Conservation (phyloP, 2,329 filamentous ascomycete species). For the Drechslerella coelobrocha region DNA sequence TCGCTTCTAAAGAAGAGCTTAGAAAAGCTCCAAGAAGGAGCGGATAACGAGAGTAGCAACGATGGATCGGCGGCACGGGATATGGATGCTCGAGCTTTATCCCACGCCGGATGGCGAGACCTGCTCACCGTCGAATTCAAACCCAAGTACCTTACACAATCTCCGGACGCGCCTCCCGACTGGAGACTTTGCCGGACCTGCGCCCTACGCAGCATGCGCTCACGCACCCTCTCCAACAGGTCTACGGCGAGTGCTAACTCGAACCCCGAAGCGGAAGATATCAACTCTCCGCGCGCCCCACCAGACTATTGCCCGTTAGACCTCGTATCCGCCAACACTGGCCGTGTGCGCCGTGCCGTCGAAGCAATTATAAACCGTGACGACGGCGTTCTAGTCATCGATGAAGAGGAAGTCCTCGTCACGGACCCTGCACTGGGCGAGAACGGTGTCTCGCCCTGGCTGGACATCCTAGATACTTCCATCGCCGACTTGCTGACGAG, state of each 20-base stretch:
- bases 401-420: constrained; percentile 49
- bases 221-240: constrained; percentile 21
- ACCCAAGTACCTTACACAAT: constrained; percentile 54
- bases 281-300: constrained; percentile 10
- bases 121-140: constrained; percentile 55
- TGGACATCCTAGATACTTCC: constrained; percentile 43
- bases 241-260: constrained; percentile 20
- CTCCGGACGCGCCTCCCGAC: constrained; percentile 53
- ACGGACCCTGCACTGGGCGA: constrained; percentile 38
- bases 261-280: constrained; percentile 25
- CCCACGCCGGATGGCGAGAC: constrained; percentile 53
- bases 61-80: neutral
- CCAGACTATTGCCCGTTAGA: constrained; percentile 55
- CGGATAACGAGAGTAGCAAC: too few relatives aligned
- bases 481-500: constrained; percentile 41
- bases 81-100: constrained; percentile 49
- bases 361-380: constrained; percentile 54
- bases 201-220: constrained; percentile 53
- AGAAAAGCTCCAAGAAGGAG: constrained; percentile 2
- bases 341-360: constrained; percentile 45
- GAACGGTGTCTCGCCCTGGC: constrained; percentile 35
- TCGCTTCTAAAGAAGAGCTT: constrained; percentile 32
- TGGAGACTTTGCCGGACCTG: constrained; percentile 55
- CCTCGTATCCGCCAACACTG: constrained; percentile 50
- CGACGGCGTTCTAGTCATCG: constrained; percentile 53